phyloP scores from a whole-genome alignment of 768 basidiomycete genomes.

The Leccinum sublutescens region DNA sequence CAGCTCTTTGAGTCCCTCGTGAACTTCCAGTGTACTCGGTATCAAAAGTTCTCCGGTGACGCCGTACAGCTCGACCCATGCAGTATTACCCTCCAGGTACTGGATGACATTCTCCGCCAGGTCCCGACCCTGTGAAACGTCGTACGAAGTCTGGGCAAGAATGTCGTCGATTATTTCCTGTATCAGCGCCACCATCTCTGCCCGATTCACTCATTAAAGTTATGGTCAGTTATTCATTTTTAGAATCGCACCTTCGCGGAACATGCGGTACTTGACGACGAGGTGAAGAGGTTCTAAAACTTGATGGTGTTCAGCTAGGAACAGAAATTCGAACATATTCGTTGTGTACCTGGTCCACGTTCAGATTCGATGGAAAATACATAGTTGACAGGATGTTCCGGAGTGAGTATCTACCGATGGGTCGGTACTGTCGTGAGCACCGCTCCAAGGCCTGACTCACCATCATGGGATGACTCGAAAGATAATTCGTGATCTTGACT shows the following conservation, averaged over 20 bases:
- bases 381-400: slow-evolving; percentile 71
- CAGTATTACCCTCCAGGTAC: slow-evolving; percentile 57
- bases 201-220: slow-evolving; percentile 8
- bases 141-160: slow-evolving; percentile 36
- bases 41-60: slow-evolving; percentile 69
- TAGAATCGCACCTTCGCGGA: slow-evolving; percentile 68
- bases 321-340: slow-evolving; percentile 3
- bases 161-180: slow-evolving; percentile 46
- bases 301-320: slow-evolving; percentile 27
- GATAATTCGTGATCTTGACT: slow-evolving; percentile 52
- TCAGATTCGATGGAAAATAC: slow-evolving; percentile 75
- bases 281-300: slow-evolving; percentile 64
- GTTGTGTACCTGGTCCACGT: slow-evolving; percentile 53
- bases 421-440: not conserved
- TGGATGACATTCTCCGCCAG: slow-evolving; percentile 52
- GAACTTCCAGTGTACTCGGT: slow-evolving; percentile 38
- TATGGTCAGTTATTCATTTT: not conserved
- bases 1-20: slow-evolving; percentile 27
- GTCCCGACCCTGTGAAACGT: slow-evolving; percentile 37
- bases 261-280: slow-evolving; percentile 70
- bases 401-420: slow-evolving; percentile 66
- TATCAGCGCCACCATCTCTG: slow-evolving; percentile 70
- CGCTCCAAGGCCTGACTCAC: slow-evolving; percentile 36
- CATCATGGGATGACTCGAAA: slow-evolving; percentile 45
- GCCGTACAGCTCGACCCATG: slow-evolving; percentile 69